Base-by-base conservation (phyloP, 2,329 filamentous ascomycete genomes). In the Paracoccidioides brasiliensis region DNA sequence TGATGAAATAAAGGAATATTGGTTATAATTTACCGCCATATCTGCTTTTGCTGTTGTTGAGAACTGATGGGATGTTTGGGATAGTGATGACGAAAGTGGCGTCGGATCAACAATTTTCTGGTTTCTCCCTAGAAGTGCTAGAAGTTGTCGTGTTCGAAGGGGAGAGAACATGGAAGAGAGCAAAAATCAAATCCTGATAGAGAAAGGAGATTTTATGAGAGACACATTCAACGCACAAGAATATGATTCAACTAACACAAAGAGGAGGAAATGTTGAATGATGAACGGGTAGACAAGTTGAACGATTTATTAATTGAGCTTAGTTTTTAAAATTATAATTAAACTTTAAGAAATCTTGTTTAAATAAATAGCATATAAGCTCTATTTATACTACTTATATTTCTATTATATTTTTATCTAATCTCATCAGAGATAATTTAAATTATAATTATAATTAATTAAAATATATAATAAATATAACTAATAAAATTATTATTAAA, bases 11-110 rank as follows among this genome's bases (percentile, higher is more conserved):
- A 15, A 3, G 22, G 28, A 28, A 12, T 3, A 14, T 5, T 7
- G 12, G 15, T 12, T 57, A 50, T 46, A 56, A 56, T 41, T 30
- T 55, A 32, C 43, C 56, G 54, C 55, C 32, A 54, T 40, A n/a
- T 14, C 12, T 35, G 38, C 38, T 33, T n/a, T 35, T 5, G 35
- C 22, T 51, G 41, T 40, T 28, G 52, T 35, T 43, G 46, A 44
- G 28, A 37, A 54, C 22, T 30, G 44, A 50, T n/a, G 38, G 37
- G 41, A n/a, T 41, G 12, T n/a, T 22, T 22, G 22, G 40, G 40
- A 44, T 30, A 30, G 3, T 35, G 37, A 51, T 55, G 53, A 48
- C 33, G 45, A n/a, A 48, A 14, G 45, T 35, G 45, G 45, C 45
- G 35, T 48, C n/a, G 8, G 5, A 35, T 10, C 33, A 14, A 43